Evolutionary conservation across 371 early-diverging fungal genomes (phyloP).

Genomic region (Pancytospora philotis): DNA sequence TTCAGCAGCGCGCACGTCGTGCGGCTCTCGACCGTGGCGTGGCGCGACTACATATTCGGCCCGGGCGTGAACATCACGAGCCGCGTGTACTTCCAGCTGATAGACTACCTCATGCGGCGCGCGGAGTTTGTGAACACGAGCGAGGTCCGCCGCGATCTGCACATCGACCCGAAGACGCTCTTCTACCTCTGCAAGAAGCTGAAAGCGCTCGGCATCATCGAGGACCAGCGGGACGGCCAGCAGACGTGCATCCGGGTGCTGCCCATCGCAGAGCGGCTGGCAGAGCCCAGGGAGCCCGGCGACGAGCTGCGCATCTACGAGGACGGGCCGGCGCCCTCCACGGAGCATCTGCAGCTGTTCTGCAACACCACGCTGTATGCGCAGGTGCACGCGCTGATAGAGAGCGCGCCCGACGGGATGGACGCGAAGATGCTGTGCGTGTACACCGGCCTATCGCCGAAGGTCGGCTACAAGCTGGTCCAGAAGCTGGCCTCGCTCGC

Average conservation of each 20-base stretch:
- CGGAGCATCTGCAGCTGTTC: neutral
- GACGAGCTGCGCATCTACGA: conserved; percentile 5
- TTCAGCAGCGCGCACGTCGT: conserved; percentile 22
- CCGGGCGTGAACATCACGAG: conserved; percentile 26
- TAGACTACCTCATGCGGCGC: conserved; percentile 24
- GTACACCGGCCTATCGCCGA: neutral
- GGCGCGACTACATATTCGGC: conserved; percentile 30
- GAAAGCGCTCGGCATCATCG: conserved; percentile 15
- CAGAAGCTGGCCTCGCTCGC: neutral
- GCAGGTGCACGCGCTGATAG: conserved; percentile 13
- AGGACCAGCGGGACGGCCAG: conserved; percentile 22
- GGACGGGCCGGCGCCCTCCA: neutral
- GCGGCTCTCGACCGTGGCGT: conserved; percentile 36
- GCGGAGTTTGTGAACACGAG: conserved; percentile 11
- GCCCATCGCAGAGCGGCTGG: neutral
- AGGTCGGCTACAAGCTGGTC: conserved; percentile 1
- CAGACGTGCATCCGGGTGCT: neutral
- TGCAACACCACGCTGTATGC: conserved; percentile 22
- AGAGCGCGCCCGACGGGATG: conserved; percentile 1
- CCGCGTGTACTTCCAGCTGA: conserved; percentile 29
- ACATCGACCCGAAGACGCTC: conserved; percentile 37
- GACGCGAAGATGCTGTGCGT: neutral
- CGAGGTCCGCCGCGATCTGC: conserved; percentile 16
- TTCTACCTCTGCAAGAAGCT: conserved; percentile 40
- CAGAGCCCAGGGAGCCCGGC: neutral